Evolutionary conservation across 2,329 filamentous ascomycete genomes (phyloP), one percentile per base, ranked within the genome.

Genomic region (Pseudogymnoascus verrucosus): DNA sequence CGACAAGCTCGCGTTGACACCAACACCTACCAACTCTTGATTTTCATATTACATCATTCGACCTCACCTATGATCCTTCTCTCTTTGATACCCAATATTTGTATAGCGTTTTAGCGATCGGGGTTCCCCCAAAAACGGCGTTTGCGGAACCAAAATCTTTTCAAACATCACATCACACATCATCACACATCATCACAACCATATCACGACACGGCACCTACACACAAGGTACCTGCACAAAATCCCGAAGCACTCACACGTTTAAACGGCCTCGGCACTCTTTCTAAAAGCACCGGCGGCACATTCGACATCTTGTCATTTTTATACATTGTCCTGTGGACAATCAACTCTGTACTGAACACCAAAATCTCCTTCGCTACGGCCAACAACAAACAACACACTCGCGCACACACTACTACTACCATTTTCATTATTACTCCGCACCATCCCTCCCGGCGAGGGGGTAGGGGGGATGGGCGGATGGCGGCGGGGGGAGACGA

Each of bases 1-100:
- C 54, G 69, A 71, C 21, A 67, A 67, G 40, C 47, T 54, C 47
- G 59, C 61, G 51, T 36, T 64, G 16, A 61, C 64, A 47, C 47
- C 65, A 40, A 64, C 66, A 37, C 47, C 59, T 54, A 64, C 67
- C 62, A 68, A 63, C 65, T 44, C 42, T 26, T 26, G 54, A 40
- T 51, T 60, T 61, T 61, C 64, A 59, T 31, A 28, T 51, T 51
- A 51, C 23, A 51, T 28, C 28, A 36, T 54, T 51, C 16, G 34
- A 62, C 42, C 37, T 16, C 31, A 31, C 62, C 26, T 64, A 34
- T 63, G n/a, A 31, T 62, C 44, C 36, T 54, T 59, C 40, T 64
- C 54, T 64, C 64, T 64, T 64, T 62, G 54, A 51, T 54, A 40
- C 60, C 59, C 63, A 54, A 54, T 54, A 63, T 26, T 64, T 64